These are phyloP conservation scores for Plasmodium malariae DNA, from an alignment of 169 alveolate species.

Conservation along the genomic window DNA sequence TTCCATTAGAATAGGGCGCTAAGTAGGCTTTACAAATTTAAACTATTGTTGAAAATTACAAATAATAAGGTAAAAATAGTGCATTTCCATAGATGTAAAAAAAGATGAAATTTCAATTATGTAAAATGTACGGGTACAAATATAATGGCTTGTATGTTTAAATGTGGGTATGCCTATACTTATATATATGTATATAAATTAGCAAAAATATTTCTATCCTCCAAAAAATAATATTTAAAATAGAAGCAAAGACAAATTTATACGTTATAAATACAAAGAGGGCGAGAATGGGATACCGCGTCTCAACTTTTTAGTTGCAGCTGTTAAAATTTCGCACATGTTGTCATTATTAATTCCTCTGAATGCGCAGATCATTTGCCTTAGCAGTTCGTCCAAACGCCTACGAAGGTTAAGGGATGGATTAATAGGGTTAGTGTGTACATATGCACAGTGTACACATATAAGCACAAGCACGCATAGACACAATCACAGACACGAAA, in stretches of 20 bases:
- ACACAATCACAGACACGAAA: neutral
- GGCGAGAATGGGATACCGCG: slow-evolving; percentile 99
- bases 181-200: too few relatives aligned
- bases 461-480: neutral
- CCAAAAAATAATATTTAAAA: too few relatives aligned
- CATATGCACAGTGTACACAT: neutral
- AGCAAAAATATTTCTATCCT: too few relatives aligned
- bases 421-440: neutral
- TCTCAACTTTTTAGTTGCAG: slow-evolving; percentile 93
- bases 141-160: too few relatives aligned
- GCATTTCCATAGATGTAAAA: too few relatives aligned
- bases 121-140: too few relatives aligned
- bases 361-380: slow-evolving; percentile 97
- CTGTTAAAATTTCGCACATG: slow-evolving; percentile 93
- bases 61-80: too few relatives aligned
- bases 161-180: too few relatives aligned
- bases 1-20: too few relatives aligned
- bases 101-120: too few relatives aligned
- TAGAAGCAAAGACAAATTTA: slow-evolving; percentile 6
- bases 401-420: slow-evolving; percentile 79
- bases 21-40: too few relatives aligned
- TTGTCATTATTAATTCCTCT: slow-evolving; percentile 96
- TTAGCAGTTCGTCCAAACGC: slow-evolving; percentile 98
- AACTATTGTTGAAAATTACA: too few relatives aligned
- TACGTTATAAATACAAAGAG: slow-evolving; percentile 91